Percentiles rank a stretch among this genome's conserved stretches.
Evolutionary conservation across 2,329 filamentous ascomycete genomes (phyloP).

Genomic region (Aspergillus ochraceoroseus): DNA sequence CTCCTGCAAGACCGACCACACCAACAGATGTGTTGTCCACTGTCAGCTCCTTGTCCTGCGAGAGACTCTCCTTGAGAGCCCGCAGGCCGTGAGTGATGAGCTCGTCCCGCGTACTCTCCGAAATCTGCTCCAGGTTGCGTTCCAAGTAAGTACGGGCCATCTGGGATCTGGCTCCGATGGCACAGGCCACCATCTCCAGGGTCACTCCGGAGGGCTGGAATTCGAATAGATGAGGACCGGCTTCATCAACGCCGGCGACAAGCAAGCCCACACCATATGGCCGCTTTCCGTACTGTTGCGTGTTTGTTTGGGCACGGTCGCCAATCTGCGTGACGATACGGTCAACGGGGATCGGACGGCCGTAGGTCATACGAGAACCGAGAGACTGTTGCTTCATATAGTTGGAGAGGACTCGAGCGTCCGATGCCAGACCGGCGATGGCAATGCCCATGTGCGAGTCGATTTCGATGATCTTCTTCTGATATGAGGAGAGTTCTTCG

Average conservation of each 20-base stretch:
- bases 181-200: constrained; percentile 94
- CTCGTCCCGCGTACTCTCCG: constrained; percentile 70
- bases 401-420: constrained; percentile 98
- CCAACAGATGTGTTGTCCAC: constrained; percentile 94
- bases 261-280: constrained; percentile 93
- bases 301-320: constrained; percentile 95
- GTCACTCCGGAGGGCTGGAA: constrained; percentile 96
- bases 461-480: constrained; percentile 97
- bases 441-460: constrained; percentile 94
- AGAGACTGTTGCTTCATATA: constrained; percentile 99
- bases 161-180: constrained; percentile 91
- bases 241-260: constrained; percentile 88
- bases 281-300: constrained; percentile 92
- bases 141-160: constrained; percentile 98
- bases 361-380: constrained; percentile 90
- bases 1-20: constrained; percentile 62
- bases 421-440: constrained; percentile 92
- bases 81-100: constrained; percentile 83
- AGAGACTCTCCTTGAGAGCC: constrained; percentile 90
- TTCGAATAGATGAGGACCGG: constrained; percentile 93
- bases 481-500: constrained; percentile 98
- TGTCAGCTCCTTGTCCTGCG: constrained; percentile 95
- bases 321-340: constrained; percentile 88
- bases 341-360: constrained; percentile 83
- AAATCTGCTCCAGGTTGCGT: constrained; percentile 80